A percentile compares a stretch with the other conserved stretches of the same genome.
Conservation (phyloP, 345 rosid species). For the Boechera stricta region DNA sequence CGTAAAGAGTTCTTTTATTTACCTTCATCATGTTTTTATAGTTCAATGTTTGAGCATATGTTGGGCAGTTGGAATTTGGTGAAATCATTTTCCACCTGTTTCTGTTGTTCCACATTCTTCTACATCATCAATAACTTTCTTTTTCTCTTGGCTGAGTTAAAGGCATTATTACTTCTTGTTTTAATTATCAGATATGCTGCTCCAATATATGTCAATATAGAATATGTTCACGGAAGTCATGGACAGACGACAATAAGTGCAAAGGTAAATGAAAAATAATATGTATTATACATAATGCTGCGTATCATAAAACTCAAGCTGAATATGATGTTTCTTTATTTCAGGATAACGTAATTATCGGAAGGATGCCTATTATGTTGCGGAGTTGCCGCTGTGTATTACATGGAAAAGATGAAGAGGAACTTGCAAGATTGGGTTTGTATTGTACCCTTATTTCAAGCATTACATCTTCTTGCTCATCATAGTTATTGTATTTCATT, state of each 20-base stretch:
- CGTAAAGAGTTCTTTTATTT: constrained; percentile 53
- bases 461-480: neutral
- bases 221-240: constrained; percentile 65
- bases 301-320: constrained; percentile 20
- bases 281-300: constrained; percentile 16
- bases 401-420: constrained; percentile 85
- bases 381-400: constrained; percentile 79
- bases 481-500: constrained; percentile 24
- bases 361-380: constrained; percentile 93
- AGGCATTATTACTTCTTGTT: constrained; percentile 20
- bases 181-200: constrained; percentile 71
- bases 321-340: constrained; percentile 33
- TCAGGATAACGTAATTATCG: constrained; percentile 72
- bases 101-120: constrained; percentile 3
- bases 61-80: constrained; percentile 6
- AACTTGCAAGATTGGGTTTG: constrained; percentile 88
- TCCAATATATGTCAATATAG: constrained; percentile 77
- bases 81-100: neutral
- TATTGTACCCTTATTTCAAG: constrained; percentile 36
- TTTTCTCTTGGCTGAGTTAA: constrained; percentile 7
- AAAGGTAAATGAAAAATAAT: constrained; percentile 56
- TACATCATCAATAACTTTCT: neutral
- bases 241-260: constrained; percentile 45
- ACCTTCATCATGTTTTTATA: neutral
- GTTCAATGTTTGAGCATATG: constrained; percentile 15